Evolutionary conservation across 805 yeast species (phyloP).

Genomic region (Cyberlindnera mycetangii): DNA sequence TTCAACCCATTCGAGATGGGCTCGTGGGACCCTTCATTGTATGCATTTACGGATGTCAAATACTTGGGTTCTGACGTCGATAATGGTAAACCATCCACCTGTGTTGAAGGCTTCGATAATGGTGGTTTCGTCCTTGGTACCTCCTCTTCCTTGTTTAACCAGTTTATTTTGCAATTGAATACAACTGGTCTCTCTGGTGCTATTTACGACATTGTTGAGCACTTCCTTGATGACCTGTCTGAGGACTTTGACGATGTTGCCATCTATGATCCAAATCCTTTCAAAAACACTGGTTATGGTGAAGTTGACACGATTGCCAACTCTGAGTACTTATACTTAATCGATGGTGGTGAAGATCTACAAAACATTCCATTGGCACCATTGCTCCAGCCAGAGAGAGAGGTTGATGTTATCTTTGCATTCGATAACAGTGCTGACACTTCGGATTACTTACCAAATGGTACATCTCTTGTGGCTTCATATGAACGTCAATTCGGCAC

Average conservation of each 20-base stretch:
- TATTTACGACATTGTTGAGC: conserved; percentile 42
- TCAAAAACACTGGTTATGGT: conserved; percentile 42
- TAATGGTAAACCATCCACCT: conserved; percentile 32
- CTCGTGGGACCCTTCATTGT: conserved; percentile 79
- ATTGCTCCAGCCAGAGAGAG: conserved; percentile 54
- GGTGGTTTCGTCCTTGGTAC: conserved; percentile 82
- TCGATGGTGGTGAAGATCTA: conserved; percentile 71
- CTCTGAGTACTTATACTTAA: conserved; percentile 47
- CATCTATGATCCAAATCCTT: conserved; percentile 71
- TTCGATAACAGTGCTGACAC: conserved; percentile 69
- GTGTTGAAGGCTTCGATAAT: conserved; percentile 73
- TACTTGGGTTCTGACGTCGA: conserved; percentile 60
- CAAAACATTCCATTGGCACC: conserved; percentile 67
- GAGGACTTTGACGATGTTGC: conserved; percentile 63
- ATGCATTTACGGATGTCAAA: conserved; percentile 60
- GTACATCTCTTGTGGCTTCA: conserved; percentile 54
- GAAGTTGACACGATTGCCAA: conserved; percentile 36
- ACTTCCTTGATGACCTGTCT: conserved; percentile 45
- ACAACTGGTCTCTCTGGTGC: conserved; percentile 47
- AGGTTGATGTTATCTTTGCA: conserved; percentile 63
- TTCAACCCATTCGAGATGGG: conserved; percentile 73
- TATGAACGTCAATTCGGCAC: conserved; percentile 54
- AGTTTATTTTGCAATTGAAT: conserved; percentile 62
- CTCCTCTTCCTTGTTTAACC: conserved; percentile 77
- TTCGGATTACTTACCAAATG: conserved; percentile 60